Conservation (phyloP, 2,329 filamentous ascomycete species). For the Cladosporium colombiae region DNA sequence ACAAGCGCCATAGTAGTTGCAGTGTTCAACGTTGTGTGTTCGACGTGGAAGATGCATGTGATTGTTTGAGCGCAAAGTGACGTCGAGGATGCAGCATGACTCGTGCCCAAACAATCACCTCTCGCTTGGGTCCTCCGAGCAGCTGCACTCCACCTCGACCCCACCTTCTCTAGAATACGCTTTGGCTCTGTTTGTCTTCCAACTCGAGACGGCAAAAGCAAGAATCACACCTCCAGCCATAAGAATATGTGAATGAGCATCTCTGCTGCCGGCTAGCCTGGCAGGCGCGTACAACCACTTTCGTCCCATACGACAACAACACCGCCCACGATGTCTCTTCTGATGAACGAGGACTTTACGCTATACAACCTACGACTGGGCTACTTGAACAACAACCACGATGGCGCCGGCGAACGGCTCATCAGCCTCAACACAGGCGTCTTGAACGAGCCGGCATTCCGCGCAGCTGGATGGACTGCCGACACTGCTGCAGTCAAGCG, state of each 20-base stretch:
- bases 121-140: not conserved
- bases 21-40: not conserved
- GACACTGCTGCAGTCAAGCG: constrained; percentile 76
- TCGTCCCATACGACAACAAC: constrained; percentile 16
- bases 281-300: not conserved
- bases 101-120: constrained; percentile 11
- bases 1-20: constrained; percentile 67
- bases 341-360: constrained; percentile 58
- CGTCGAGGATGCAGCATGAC: constrained; percentile 10
- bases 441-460: constrained; percentile 78
- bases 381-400: constrained; percentile 77
- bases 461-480: constrained; percentile 76
- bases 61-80: constrained; percentile 9
- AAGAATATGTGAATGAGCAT: constrained; percentile 7
- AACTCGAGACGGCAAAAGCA: not conserved
- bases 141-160: constrained; percentile 6
- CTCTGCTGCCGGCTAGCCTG: constrained; percentile 11
- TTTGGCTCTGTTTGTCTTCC: not conserved
- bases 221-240: not conserved
- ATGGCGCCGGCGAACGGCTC: constrained; percentile 80
- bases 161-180: constrained; percentile 7
- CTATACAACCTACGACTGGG: constrained; percentile 79
- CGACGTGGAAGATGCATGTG: not conserved
- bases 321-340: constrained; percentile 37
- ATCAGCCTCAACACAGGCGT: constrained; percentile 79